phyloP scores from a whole-genome alignment of 2,329 filamentous ascomycete species.

The Hirsutella minnesotensis region DNA sequence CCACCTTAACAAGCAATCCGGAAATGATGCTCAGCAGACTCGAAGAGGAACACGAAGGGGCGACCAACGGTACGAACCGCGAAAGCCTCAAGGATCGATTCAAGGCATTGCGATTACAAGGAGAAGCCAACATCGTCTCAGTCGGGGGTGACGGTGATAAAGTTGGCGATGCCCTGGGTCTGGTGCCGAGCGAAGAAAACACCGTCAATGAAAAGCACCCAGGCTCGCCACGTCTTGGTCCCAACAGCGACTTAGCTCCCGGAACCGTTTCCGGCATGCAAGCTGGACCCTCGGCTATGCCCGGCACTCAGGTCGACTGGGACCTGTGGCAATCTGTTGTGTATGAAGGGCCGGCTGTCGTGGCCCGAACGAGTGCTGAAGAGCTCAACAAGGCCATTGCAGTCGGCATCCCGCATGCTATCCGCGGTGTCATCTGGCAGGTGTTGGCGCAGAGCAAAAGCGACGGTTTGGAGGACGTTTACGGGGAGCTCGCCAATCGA shows the following conservation, averaged over 20 bases:
- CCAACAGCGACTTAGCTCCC: slow-evolving; percentile 63
- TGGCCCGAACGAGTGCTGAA: slow-evolving; percentile 76
- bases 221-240: slow-evolving; percentile 41
- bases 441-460: slow-evolving; percentile 93
- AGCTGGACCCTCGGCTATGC: slow-evolving; percentile 58
- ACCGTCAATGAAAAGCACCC: slow-evolving; percentile 3
- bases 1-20: slow-evolving; percentile 67
- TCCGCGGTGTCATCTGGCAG: slow-evolving; percentile 98
- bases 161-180: slow-evolving; percentile 16
- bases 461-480: slow-evolving; percentile 77
- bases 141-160: slow-evolving; percentile 43
- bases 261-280: slow-evolving; percentile 77
- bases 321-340: slow-evolving; percentile 96
- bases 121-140: slow-evolving; percentile 50
- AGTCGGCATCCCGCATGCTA: slow-evolving; percentile 84
- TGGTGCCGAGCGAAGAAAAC: slow-evolving; percentile 13
- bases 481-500: slow-evolving; percentile 65
- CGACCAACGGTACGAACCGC: slow-evolving; percentile 31
- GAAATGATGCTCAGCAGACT: slow-evolving; percentile 67
- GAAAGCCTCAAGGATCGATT: slow-evolving; percentile 69
- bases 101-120: slow-evolving; percentile 62
- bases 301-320: slow-evolving; percentile 83
- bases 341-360: slow-evolving; percentile 81
- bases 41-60: slow-evolving; percentile 55
- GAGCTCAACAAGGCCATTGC: slow-evolving; percentile 87